Conservation (phyloP, 2,329 filamentous ascomycete species). For the Penicillium fuscoglaucum region DNA sequence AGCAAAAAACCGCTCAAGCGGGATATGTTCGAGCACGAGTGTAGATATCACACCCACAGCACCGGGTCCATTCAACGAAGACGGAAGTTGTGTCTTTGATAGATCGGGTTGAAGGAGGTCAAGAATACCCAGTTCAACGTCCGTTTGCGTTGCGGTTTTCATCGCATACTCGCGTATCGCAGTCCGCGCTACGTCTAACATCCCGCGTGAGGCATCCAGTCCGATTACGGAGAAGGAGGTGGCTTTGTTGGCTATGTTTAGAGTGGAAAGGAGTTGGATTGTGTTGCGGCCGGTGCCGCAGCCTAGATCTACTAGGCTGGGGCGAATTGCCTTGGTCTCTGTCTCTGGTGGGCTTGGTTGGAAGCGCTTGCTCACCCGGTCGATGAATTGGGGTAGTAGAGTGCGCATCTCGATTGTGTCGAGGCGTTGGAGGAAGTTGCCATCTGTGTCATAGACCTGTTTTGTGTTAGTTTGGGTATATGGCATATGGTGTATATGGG, state of each 20-base stretch:
- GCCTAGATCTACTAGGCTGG: conserved; percentile 60
- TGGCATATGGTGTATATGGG: background rate
- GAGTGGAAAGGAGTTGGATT: conserved; percentile 45
- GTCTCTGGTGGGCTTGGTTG: conserved; percentile 2
- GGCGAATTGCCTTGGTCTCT: conserved; percentile 21
- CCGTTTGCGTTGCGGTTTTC: background rate
- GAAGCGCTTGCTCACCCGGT: conserved; percentile 21
- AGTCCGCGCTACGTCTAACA: conserved; percentile 56
- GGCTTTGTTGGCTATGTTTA: conserved; percentile 2
- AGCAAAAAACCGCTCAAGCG: conserved; percentile 58
- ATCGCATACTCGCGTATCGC: conserved; percentile 31
- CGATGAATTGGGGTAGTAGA: conserved; percentile 53
- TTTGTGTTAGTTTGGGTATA: background rate
- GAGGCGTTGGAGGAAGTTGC: conserved; percentile 65
- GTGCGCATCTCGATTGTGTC: conserved; percentile 58
- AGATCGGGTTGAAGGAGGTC: conserved; percentile 39
- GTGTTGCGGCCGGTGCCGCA: conserved; percentile 68
- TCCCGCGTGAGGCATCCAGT: conserved; percentile 58
- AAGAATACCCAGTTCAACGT: conserved; percentile 36
- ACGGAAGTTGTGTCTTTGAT: conserved; percentile 9
- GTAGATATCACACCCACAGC: conserved; percentile 58
- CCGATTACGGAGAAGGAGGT: conserved; percentile 47
- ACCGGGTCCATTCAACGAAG: conserved; percentile 21
- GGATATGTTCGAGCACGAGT: conserved; percentile 65
- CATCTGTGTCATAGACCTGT: conserved; percentile 63